Conservation (phyloP, 1,284 basidiomycete species). For the Phylloporus sp. region DNA sequence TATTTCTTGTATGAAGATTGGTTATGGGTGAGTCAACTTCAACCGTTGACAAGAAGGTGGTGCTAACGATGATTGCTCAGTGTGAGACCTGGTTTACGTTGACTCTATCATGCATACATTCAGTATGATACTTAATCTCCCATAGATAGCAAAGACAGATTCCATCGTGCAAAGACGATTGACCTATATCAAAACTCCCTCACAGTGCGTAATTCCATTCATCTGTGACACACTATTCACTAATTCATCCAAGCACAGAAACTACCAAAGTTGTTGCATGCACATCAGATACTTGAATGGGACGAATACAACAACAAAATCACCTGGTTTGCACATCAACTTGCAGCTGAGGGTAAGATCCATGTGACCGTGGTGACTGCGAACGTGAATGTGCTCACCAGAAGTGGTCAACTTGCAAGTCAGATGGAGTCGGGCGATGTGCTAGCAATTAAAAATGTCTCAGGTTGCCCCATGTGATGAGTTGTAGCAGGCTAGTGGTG, state of each 20-base stretch:
- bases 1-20: conserved; percentile 88
- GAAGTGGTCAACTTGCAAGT: conserved; percentile 29
- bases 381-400: conserved; percentile 77
- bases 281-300: conserved; percentile 97
- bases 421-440: neutral
- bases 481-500: conserved; percentile 20
- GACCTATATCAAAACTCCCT: conserved; percentile 93
- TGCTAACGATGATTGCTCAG: conserved; percentile 41
- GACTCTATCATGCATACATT: neutral
- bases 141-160: conserved; percentile 78
- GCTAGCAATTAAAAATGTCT: neutral
- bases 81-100: conserved; percentile 87
- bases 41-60: neutral
- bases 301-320: conserved; percentile 89
- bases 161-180: no score
- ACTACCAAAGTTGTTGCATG: conserved; percentile 94
- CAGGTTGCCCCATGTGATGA: conserved; percentile 26
- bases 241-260: conserved; percentile 55
- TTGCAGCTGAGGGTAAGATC: conserved; percentile 70
- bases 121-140: conserved; percentile 8
- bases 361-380: conserved; percentile 67
- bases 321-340: conserved; percentile 67
- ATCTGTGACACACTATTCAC: neutral
- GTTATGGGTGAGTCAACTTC: conserved; percentile 74
- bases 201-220: conserved; percentile 61